Evolutionary conservation across 257 asterid genomes (phyloP).

Genomic region (Solanum paucissectum): DNA sequence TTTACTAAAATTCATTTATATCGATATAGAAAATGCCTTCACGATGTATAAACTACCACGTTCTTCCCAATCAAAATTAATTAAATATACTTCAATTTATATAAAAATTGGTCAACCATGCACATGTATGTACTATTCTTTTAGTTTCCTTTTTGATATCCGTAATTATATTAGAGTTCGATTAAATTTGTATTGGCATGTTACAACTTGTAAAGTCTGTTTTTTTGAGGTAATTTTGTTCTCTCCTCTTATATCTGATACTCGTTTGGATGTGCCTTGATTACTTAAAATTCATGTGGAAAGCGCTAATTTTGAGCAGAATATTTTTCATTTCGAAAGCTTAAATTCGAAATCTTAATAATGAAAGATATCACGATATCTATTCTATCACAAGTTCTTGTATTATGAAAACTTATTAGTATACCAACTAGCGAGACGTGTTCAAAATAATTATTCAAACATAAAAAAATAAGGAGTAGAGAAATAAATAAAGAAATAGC

Average conservation of each 20-base stretch:
- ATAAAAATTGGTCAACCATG: neutral
- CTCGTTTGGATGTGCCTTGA: neutral
- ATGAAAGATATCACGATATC: neutral
- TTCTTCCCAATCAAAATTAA: neutral
- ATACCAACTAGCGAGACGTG: neutral
- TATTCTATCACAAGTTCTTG: neutral
- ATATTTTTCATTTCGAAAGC: neutral
- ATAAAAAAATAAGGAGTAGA: neutral
- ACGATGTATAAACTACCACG: neutral
- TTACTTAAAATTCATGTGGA: neutral
- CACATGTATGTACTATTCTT: neutral
- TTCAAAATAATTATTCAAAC: neutral
- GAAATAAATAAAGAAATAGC: neutral
- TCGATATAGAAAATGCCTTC: neutral
- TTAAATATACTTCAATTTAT: neutral
- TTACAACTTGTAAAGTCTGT: neutral
- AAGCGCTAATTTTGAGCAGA: neutral
- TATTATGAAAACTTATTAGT: neutral
- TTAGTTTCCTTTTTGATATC: neutral
- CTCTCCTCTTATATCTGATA: neutral
- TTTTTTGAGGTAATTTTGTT: neutral
- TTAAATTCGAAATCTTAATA: neutral
- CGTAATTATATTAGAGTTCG: neutral
- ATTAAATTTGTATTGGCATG: neutral
- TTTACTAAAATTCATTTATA: neutral